Conservation (phyloP, 108 stramenopile genomes). For the Cyclotella choctawhatcheeana region DNA sequence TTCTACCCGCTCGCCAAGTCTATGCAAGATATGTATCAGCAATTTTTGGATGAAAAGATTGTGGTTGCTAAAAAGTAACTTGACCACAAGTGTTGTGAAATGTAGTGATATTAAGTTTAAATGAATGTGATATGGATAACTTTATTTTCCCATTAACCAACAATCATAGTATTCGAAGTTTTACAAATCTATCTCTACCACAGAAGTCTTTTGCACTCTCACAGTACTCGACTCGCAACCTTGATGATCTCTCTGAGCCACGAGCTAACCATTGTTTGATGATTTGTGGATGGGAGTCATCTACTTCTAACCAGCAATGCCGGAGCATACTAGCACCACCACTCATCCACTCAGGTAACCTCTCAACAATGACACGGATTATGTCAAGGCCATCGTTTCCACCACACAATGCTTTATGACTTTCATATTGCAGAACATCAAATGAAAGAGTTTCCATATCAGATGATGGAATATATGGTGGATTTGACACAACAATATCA, state of each 20-base stretch:
- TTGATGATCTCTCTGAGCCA: constrained; percentile 23
- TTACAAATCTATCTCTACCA: constrained; percentile 82
- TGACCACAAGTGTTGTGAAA: too few species aligned
- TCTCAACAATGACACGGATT: constrained; percentile 75
- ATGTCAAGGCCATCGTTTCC: constrained; percentile 93
- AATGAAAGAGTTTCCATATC: constrained; percentile 73
- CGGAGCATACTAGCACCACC: neutral
- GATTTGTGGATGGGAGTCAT: constrained; percentile 76
- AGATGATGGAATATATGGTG: constrained; percentile 90
- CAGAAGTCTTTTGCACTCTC: constrained; percentile 62
- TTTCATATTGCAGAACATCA: constrained; percentile 83
- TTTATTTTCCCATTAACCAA: too few species aligned
- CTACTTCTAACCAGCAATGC: constrained; percentile 90
- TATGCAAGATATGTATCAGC: neutral
- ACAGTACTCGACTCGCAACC: constrained; percentile 37
- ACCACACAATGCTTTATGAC: constrained; percentile 81
- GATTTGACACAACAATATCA: constrained; percentile 94
- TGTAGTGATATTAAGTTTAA: too few species aligned
- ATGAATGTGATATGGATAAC: too few species aligned
- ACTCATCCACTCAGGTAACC: constrained; percentile 58
- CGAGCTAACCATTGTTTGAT: constrained; percentile 47
- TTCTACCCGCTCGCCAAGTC: neutral
- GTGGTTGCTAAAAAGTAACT: neutral
- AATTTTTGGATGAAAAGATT: neutral
- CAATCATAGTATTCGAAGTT: too few species aligned